These are phyloP conservation scores for Colletotrichum tropicale DNA, from an alignment of 2,329 filamentous ascomycete species.

Conservation along the genomic window DNA sequence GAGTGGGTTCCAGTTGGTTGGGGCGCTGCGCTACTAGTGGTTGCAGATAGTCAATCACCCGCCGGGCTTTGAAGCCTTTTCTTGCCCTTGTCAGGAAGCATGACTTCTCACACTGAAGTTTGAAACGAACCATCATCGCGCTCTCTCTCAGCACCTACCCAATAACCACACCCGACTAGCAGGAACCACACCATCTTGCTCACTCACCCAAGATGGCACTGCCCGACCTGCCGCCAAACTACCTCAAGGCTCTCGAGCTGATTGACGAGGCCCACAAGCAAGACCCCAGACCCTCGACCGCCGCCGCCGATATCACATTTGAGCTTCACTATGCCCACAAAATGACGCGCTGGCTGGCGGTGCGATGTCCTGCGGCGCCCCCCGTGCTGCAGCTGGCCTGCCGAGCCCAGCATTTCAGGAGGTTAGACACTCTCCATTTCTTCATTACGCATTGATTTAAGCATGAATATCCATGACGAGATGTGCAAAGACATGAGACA, in stretches of 20 bases:
- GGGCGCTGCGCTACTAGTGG: neutral
- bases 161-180: neutral
- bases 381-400: constrained; percentile 76
- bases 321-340: constrained; percentile 83
- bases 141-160: neutral
- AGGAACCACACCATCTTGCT: neutral
- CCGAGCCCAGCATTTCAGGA: constrained; percentile 82
- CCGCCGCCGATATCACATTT: constrained; percentile 60
- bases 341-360: constrained; percentile 76
- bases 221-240: constrained; percentile 41
- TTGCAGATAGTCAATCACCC: neutral
- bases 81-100: neutral
- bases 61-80: neutral
- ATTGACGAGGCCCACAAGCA: constrained; percentile 70
- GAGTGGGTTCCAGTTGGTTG: neutral
- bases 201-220: constrained; percentile 18
- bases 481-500: neutral
- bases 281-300: constrained; percentile 43
- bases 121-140: neutral
- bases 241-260: constrained; percentile 60
- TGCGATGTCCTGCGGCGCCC: constrained; percentile 65
- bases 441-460: neutral
- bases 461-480: neutral
- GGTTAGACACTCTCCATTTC: constrained; percentile 38
- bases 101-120: neutral